Percentiles rank a stretch among this genome's conserved stretches.
These are phyloP conservation scores for Vitis hybrid DNA, from an alignment of 177 flowering plant genomes.

Conservation along the genomic window DNA sequence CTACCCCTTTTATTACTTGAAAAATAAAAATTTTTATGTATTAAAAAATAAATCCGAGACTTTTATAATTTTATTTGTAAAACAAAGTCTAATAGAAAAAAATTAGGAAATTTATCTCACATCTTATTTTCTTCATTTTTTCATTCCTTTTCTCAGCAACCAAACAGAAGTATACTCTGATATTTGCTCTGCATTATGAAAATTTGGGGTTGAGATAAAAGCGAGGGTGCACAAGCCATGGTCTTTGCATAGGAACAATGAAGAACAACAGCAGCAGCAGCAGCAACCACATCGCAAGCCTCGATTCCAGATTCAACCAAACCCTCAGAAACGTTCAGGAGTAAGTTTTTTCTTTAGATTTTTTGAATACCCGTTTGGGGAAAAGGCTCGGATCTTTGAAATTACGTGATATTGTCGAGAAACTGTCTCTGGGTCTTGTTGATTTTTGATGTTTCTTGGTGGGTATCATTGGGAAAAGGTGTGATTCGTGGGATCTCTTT, in stretches of 20 bases:
- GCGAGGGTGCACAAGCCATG: conserved; percentile 3
- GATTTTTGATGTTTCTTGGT: neutral
- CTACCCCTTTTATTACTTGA: too few species aligned
- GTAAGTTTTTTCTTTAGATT: conserved; percentile 30
- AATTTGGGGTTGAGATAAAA: neutral
- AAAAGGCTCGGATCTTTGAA: conserved; percentile 12
- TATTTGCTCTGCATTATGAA: neutral
- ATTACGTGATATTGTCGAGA: neutral
- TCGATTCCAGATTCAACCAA: conserved; percentile 88
- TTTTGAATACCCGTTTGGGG: conserved; percentile 2
- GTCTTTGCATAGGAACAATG: conserved; percentile 18
- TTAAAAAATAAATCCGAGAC: too few species aligned
- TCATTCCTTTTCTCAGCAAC: neutral
- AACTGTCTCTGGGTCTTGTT: neutral
- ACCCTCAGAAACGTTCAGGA: conserved; percentile 94
- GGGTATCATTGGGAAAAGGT: neutral
- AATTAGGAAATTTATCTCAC: too few species aligned
- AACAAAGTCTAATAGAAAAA: too few species aligned
- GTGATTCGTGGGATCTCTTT: neutral
- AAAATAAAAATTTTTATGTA: too few species aligned
- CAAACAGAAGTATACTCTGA: neutral
- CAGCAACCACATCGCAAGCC: conserved; percentile 11
- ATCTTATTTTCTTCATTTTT: neutral
- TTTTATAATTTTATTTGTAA: too few species aligned
- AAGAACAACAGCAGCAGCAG: conserved; percentile 30